phyloP scores from a whole-genome alignment of 805 yeast species.

The Myxozyma vanderwaltii region DNA sequence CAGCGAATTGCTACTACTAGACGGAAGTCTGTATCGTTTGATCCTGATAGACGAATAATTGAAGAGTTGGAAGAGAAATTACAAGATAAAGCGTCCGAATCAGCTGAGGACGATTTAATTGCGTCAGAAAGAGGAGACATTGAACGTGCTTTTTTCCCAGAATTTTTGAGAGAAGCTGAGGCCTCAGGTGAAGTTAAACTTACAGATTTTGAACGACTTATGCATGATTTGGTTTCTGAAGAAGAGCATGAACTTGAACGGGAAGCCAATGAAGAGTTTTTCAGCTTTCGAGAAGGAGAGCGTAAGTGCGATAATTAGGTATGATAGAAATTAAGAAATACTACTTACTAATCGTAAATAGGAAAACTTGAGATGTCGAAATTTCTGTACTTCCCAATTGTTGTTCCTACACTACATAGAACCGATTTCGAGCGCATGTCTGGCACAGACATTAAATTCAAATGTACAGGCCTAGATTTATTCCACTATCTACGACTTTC shows the following conservation, averaged over 20 bases:
- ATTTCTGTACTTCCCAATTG: not conserved
- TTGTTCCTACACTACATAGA: not conserved
- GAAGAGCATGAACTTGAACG: not conserved
- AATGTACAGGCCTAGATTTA: not conserved
- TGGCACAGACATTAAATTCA: not conserved
- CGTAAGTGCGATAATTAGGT: not conserved
- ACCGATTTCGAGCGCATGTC: constrained; percentile 4
- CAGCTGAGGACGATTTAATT: not conserved
- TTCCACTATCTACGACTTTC: not conserved
- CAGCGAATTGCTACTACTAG: not conserved
- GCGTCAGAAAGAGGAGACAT: not conserved
- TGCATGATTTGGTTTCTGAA: not conserved
- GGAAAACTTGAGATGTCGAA: not conserved
- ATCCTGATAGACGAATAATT: not conserved
- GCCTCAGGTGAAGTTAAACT: not conserved
- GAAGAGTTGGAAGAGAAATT: not conserved
- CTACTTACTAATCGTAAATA: not conserved
- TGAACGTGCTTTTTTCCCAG: not conserved
- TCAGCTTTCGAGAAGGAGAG: not conserved
- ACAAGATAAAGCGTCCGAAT: not conserved
- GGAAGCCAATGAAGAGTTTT: not conserved
- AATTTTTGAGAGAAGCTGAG: not conserved
- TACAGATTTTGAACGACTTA: not conserved
- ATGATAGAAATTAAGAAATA: not conserved
- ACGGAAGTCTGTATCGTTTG: not conserved